Evolutionary conservation across 805 yeast species (phyloP), one percentile per base, ranked within the genome.

Genomic region (Metschnikowia aberdeeniae): DNA sequence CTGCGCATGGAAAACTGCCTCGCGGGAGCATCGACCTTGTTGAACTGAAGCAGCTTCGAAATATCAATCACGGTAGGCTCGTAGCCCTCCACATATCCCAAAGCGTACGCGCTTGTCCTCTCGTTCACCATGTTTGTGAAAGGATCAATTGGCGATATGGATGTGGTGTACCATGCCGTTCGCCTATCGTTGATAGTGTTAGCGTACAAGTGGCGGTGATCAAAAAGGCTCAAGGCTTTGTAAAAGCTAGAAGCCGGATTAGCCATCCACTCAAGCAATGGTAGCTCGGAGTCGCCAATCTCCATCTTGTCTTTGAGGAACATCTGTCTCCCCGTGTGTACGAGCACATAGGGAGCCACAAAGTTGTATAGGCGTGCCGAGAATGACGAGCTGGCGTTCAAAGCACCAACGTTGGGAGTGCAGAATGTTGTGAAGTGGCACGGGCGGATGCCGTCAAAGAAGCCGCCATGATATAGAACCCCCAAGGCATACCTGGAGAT

Each of bases 401-500:
- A 44, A 74, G 39, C 90, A 78, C 55, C 88, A 74, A 68, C 87
- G 84, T 45, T 96, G 80, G 55, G 90, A 3, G 73, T 60, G 49
- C 73, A 67, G 44, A 70, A 68, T 2, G 73, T 69, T 62, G 62
- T 84, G 75, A 65, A 88, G 51, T 67, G 62, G 5, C 81, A 66
- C 3, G 92, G 87, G 33, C 65, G 71, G 12, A 85, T 66, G 4
- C 56, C 50, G 17, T 75, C 70, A 60, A 82, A 84, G 48, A 70
- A 68, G 6, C 74, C 75, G 46, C 73, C 73, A 34, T 73, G 70
- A 54, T 79, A 70, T 52, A 81, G 67, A 36, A 86, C 72, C 1
- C 97, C 97, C 42, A 89, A 72, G 20, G 89, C 82, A 60, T 86
- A 90, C 43, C 97, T 69, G 0, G 89, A 72, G 27, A 90, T 78